Conservation (phyloP, 1,284 basidiomycete genomes). For the Trichosporon coremiiforme region DNA sequence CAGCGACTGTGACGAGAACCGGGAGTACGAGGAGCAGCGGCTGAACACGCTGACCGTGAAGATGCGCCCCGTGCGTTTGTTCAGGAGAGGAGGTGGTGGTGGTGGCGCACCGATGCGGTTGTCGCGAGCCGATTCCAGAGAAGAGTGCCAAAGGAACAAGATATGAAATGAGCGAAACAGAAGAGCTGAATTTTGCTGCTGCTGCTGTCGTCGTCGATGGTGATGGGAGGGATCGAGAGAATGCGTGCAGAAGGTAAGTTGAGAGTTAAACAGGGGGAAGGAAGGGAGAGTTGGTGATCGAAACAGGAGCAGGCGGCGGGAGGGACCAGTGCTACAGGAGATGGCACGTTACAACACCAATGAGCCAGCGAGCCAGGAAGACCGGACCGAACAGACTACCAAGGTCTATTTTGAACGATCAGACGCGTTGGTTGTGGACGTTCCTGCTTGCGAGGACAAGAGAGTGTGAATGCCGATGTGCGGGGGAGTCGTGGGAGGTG, state of each 20-base stretch:
- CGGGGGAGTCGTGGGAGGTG: neutral
- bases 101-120: constrained; percentile 10
- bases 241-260: neutral
- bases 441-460: neutral
- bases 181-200: neutral
- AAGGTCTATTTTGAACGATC: neutral
- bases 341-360: constrained; percentile 8
- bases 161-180: constrained; percentile 9
- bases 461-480: constrained; percentile 9
- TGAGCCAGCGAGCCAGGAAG: neutral
- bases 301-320: constrained; percentile 20
- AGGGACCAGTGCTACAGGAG: constrained; percentile 10
- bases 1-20: neutral
- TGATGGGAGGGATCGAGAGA: neutral
- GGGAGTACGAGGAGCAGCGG: constrained; percentile 6
- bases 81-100: constrained; percentile 1
- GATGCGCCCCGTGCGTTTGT: constrained; percentile 14
- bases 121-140: neutral
- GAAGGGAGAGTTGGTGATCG: constrained; percentile 16
- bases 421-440: neutral
- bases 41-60: constrained; percentile 9
- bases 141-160: neutral
- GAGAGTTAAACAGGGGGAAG: neutral
- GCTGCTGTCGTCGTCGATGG: neutral
- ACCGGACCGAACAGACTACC: neutral